Evolutionary conservation across 2,329 filamentous ascomycete genomes (phyloP).

Genomic region (Rutstroemia sp.): DNA sequence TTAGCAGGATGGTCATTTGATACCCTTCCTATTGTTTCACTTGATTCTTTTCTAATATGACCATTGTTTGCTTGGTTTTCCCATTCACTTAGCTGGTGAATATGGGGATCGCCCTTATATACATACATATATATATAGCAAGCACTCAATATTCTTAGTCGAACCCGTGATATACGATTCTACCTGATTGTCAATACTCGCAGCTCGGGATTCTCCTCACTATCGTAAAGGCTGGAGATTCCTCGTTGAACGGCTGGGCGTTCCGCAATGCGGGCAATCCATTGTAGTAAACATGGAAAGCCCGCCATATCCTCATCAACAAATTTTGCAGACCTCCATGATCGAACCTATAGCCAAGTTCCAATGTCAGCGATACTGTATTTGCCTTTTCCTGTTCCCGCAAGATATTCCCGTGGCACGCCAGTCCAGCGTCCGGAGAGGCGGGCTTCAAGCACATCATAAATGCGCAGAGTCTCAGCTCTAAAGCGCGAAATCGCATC

Average conservation of each 20-base stretch:
- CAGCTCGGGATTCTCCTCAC: neutral
- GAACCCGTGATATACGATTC: neutral
- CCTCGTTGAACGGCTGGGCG: slow-evolving; percentile 14
- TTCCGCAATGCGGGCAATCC: slow-evolving; percentile 43
- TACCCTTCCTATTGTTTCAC: neutral
- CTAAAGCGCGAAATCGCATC: slow-evolving; percentile 43
- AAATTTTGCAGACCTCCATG: slow-evolving; percentile 37
- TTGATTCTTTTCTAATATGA: neutral
- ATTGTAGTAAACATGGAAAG: slow-evolving; percentile 45
- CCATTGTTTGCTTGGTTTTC: too few species aligned
- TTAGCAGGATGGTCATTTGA: neutral
- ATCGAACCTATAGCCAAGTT: slow-evolving; percentile 42
- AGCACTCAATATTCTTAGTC: too few species aligned
- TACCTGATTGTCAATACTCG: neutral
- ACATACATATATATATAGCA: too few species aligned
- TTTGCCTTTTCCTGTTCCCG: slow-evolving; percentile 45
- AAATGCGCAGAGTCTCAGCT: slow-evolving; percentile 45
- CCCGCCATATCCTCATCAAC: slow-evolving; percentile 40
- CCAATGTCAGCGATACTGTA: slow-evolving; percentile 47
- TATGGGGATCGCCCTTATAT: too few species aligned
- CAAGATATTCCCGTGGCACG: slow-evolving; percentile 42
- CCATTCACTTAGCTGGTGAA: too few species aligned
- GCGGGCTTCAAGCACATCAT: slow-evolving; percentile 45
- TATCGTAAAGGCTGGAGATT: neutral
- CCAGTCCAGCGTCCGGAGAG: slow-evolving; percentile 43